These are phyloP conservation scores for Pleurotus cornucopiae DNA, from an alignment of 768 basidiomycete genomes.

Conservation along the genomic window DNA sequence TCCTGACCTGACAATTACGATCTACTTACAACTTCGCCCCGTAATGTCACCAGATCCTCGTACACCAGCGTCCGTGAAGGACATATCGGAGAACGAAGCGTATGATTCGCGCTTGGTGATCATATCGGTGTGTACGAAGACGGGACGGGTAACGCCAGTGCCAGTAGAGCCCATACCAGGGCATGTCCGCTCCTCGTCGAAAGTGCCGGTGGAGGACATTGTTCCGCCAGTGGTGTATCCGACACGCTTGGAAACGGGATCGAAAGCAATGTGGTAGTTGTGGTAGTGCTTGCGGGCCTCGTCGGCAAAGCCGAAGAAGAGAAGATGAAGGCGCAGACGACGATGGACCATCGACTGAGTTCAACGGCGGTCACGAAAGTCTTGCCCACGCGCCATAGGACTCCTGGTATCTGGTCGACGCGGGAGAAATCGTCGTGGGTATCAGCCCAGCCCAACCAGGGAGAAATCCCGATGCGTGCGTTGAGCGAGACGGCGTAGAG, in stretches of 20 bases:
- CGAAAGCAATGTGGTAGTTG: slow-evolving; percentile 23
- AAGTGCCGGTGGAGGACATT: slow-evolving; percentile 16
- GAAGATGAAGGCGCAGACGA: slow-evolving; percentile 51
- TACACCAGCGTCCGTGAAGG: slow-evolving; percentile 35
- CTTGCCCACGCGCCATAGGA: slow-evolving; percentile 34
- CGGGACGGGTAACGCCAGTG: slow-evolving; percentile 30
- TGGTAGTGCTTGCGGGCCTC: slow-evolving; percentile 55
- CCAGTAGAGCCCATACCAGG: slow-evolving; percentile 23
- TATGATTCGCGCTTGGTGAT: slow-evolving; percentile 45
- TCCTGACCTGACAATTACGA: no score
- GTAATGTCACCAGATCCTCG: no score
- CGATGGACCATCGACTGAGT: slow-evolving; percentile 41
- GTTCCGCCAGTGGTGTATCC: slow-evolving; percentile 21
- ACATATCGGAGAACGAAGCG: slow-evolving; percentile 43
- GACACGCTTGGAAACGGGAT: slow-evolving; percentile 33
- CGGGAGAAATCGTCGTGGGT: slow-evolving; percentile 46
- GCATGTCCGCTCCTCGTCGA: slow-evolving; percentile 15
- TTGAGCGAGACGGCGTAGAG: slow-evolving; percentile 35
- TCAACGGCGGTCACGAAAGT: slow-evolving; percentile 27
- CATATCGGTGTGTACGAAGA: slow-evolving; percentile 40
- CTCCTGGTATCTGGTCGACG: slow-evolving; percentile 35
- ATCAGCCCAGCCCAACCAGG: slow-evolving; percentile 47
- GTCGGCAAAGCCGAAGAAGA: slow-evolving; percentile 66
- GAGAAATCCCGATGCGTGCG: slow-evolving; percentile 22
- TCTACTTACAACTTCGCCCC: no score